Evolutionary conservation across 1,284 basidiomycete species (phyloP), one percentile per base, ranked within the genome.

Genomic region (Volvariella surrecta): DNA sequence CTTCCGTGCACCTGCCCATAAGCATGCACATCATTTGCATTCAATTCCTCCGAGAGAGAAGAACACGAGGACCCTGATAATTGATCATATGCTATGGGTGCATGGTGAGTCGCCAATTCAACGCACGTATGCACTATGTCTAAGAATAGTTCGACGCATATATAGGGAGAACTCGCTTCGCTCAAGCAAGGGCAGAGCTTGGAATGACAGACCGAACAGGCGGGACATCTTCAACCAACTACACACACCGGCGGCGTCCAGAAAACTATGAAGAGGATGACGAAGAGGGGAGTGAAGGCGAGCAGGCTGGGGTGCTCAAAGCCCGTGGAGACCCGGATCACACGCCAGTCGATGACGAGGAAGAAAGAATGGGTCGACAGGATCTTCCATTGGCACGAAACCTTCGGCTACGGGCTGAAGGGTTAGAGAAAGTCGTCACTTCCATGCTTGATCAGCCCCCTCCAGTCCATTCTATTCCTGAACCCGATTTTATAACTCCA

Each of bases 71-170:
- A 89, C 82, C 16, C 69, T 89, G 42, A 89, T 89, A 51, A 76
- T 89, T 46, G 86, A 89, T 60, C 82, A 89, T 60, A 75, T 87
- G 67, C 66, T 89, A 45, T 89, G 82, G 84, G 81, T 82, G 3
- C 87, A 89, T 60, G 70, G 69, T 70, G 39, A 32, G 67, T 52
- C 15, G 18, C 18, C 39, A 20, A 15, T 10, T 4, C 32, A 37
- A 20, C 32, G 11, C 6, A 28, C 38, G 1, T n/a, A 22, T 17
- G 32, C 30, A 13, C n/a, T n/a, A 13, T 1, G 10, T 24, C 21
- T 32, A 35, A 32, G 42, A 30, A 24, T 31, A n/a, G 17, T 32
- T 19, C 16, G 18, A 32, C 11, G 4, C 22, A 30, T 28, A 13
- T 10, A 19, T 44, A 67, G 77, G 73, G 3, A 70, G 81, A 47